Evolutionary conservation across 2,329 filamentous ascomycete genomes (phyloP), one percentile per base, ranked within the genome.

Genomic region (Fusarium sp.): DNA sequence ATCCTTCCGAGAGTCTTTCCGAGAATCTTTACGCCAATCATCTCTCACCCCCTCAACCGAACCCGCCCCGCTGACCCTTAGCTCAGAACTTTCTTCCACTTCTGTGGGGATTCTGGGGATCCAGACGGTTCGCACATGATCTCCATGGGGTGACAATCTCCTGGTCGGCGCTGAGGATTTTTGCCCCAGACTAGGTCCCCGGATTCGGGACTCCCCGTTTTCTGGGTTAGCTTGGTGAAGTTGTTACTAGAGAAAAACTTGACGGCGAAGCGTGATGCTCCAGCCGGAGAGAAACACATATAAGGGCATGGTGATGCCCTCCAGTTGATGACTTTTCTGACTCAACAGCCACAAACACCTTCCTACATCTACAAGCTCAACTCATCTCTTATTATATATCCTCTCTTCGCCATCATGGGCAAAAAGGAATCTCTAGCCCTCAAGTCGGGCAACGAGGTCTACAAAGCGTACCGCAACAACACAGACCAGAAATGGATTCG

Each of bases 81-180:
- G 36, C 31, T 11, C 54, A 58, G 42, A 59, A 70, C 65, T 56
- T 50, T 63, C 42, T 42, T 25, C 29, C 33, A 13, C 47, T 50
- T 50, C n/a, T 66, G 62, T 69, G 68, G 69, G 62, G 52, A 61
- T 60, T 13, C 67, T 31, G 68, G 67, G 68, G 61, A 52, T 50
- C 29, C 27, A 38, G 42, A 50, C 22, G 42, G 68, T 57, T 11
- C 36, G 38, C 66, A 59, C 42, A 63, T 70, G 61, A 70, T 33
- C 68, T 70, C 68, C 68, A 61, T 70, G 61, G 68, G 68, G 66
- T 70, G 66, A 70, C n/a, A 33, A 54, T 60, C n/a, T 60, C n/a
- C 35, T 59, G 56, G 35, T 54, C 47, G 27, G 16, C 16, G 14
- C 25, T 29, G 45, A 50, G 45, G 27, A 54, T 14, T 54, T 31